Percentiles rank a stretch among this genome's conserved stretches.
Conservation (phyloP, 176 grass and related monocot genomes). For the Aegilops longissima region DNA sequence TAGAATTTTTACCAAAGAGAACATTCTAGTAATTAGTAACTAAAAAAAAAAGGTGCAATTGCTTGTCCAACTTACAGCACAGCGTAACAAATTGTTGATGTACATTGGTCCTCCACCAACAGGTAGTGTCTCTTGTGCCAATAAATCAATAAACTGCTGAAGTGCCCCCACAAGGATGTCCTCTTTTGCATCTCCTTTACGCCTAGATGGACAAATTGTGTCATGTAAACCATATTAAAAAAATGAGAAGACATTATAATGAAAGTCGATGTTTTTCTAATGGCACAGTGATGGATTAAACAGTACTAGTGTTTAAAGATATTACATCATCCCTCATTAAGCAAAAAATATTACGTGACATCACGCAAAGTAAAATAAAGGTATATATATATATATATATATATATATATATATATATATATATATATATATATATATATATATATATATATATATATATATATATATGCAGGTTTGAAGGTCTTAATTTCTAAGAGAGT, state of each 20-base stretch:
- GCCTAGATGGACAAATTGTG: conserved; percentile 25
- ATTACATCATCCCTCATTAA: neutral
- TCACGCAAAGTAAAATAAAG: neutral
- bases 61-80: conserved; percentile 42
- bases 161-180: conserved; percentile 42
- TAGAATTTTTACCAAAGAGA: neutral
- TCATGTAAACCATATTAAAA: neutral
- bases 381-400: neutral
- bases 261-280: neutral
- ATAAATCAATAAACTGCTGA: conserved; percentile 36
- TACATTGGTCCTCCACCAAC: neutral
- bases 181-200: conserved; percentile 23
- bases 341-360: neutral
- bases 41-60: neutral
- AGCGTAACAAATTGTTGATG: conserved; percentile 30
- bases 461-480: too few relatives aligned
- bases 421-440: too few relatives aligned
- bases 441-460: too few relatives aligned
- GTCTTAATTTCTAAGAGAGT: neutral
- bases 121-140: conserved; percentile 33
- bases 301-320: neutral
- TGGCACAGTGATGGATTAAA: neutral
- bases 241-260: neutral
- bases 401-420: too few relatives aligned
- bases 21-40: neutral